These are phyloP conservation scores for Marvania coccoides DNA, from an alignment of 139 green algal species.

Conservation along the genomic window DNA sequence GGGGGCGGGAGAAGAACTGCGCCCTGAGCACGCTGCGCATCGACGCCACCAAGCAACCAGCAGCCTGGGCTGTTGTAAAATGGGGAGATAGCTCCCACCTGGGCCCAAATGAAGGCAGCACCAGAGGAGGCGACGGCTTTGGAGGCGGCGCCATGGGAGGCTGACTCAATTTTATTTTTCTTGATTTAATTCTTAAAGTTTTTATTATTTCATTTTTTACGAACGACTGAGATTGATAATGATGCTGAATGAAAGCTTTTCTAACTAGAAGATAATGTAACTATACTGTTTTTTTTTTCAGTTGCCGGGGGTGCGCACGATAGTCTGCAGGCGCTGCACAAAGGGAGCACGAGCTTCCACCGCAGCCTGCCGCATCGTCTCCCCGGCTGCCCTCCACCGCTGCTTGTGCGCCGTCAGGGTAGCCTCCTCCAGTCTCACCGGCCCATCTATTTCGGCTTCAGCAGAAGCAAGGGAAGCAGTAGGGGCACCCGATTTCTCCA, in stretches of 20 bases:
- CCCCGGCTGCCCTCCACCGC: neutral
- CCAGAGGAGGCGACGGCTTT: conserved; percentile 8
- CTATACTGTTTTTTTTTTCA: neutral
- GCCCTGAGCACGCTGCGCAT: conserved; percentile 8
- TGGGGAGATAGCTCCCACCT: conserved; percentile 5
- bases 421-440: neutral
- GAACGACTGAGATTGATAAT: no score
- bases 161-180: neutral
- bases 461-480: neutral
- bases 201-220: no score
- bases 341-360: neutral
- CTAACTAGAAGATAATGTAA: no score
- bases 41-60: neutral
- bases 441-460: neutral
- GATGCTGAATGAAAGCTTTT: no score
- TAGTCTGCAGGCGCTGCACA: neutral
- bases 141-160: conserved; percentile 9
- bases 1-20: conserved; percentile 4
- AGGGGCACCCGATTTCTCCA: neutral
- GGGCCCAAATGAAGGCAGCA: no score
- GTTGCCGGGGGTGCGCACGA: neutral
- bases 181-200: neutral
- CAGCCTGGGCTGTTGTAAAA: conserved; percentile 9
- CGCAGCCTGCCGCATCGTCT: neutral
- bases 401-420: neutral